Conservation (phyloP, 768 basidiomycete species). For the Auricularia auricula-judae region DNA sequence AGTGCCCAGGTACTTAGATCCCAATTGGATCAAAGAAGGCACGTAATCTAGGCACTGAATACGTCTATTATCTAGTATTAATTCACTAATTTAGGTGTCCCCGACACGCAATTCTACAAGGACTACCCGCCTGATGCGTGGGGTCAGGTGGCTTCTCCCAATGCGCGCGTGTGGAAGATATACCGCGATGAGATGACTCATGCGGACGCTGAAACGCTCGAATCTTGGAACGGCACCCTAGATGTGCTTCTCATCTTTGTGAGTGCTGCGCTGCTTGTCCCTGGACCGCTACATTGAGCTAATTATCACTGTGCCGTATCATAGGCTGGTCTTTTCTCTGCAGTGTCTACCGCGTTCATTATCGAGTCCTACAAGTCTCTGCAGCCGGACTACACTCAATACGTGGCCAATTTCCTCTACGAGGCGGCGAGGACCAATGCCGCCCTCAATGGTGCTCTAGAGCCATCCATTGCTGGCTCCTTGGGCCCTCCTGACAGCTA, state of each 20-base stretch:
- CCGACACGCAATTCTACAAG: neutral
- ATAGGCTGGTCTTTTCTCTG: constrained; percentile 8
- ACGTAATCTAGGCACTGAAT: too few relatives aligned
- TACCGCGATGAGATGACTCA: constrained; percentile 4
- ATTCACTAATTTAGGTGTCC: too few relatives aligned
- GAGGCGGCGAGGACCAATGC: neutral
- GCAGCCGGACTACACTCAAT: constrained; percentile 1
- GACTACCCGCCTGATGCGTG: constrained; percentile 1
- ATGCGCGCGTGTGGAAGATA: constrained; percentile 7
- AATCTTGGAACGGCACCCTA: constrained; percentile 1
- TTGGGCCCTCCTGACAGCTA: neutral
- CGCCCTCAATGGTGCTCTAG: neutral
- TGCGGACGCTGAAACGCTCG: constrained; percentile 2
- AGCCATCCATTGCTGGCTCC: neutral
- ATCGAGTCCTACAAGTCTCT: neutral
- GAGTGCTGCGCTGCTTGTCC: too few relatives aligned
- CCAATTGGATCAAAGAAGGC: too few relatives aligned
- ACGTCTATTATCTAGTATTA: too few relatives aligned
- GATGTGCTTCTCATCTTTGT: constrained; percentile 10
- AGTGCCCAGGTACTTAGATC: too few relatives aligned
- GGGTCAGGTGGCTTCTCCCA: constrained; percentile 5
- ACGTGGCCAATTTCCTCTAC: neutral
- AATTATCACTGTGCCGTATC: too few relatives aligned
- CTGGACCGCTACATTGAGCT: neutral
- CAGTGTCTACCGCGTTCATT: constrained; percentile 5